Evolutionary conservation across 1,284 basidiomycete species (phyloP), one percentile per base, ranked within the genome.

Genomic region (Moesziomyces sp.): DNA sequence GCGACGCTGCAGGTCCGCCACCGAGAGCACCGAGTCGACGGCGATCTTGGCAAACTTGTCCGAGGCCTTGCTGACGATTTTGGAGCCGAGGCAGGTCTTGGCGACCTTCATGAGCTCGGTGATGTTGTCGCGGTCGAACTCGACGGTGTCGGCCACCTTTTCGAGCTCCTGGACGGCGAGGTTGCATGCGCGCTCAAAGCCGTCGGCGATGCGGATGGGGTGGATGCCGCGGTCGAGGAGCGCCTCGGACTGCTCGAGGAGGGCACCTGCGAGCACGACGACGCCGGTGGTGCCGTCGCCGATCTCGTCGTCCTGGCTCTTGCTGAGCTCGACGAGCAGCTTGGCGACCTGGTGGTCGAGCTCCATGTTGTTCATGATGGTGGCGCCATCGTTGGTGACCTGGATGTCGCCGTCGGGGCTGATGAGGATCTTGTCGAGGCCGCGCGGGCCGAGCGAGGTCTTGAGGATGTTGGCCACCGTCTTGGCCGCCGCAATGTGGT

Each of bases 231-330:
- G 89, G 86, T 99, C 97, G 30, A 99, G 89, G n/a, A 99, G 87
- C 9, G 90, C 88, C 85, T 88, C 85, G 16, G 87, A 92, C 85
- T 95, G 91, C 79, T 96, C 93, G 53, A 99, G 87, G 26, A 99
- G 88, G 23, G 97, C 97, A 72, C 96, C 96, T 35, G 96, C 97
- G 65, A 99, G 91, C 2, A 99, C 96, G 28, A 98, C 96, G 66
- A 99, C 96, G 85, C 96, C 97, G 38, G 96, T 99, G 11, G 96
- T 99, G 60, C 96, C 97, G 86, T 99, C 96, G 50, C 97, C 96
- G 85, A 99, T 97, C 87, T 99, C 96, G 85, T 98, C 95, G 84
- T 99, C 96, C 87, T 99, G 96, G 83, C 92, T 94, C 87, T 95
- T 95, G 51, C 93, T 95, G 47, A 98, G 88, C 85, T 99, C 93